phyloP scores from a whole-genome alignment of 495 filamentous ascomycete species.

The Bacidia gigantensis region DNA sequence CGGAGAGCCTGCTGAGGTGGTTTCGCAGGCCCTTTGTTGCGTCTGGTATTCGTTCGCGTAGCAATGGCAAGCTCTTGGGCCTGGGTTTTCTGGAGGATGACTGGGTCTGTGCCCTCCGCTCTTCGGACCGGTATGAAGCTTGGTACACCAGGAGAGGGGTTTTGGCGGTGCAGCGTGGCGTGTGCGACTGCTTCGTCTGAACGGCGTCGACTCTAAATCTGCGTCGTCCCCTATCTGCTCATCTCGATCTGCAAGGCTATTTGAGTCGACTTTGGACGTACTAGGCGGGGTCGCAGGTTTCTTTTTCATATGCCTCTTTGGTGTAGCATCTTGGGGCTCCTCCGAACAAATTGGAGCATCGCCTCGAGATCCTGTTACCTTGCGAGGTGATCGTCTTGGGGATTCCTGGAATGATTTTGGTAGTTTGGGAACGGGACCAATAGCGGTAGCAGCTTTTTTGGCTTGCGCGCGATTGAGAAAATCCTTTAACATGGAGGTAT shows the following conservation, averaged over 20 bases:
- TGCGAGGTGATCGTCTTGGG: slow-evolving; percentile 31
- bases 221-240: slow-evolving; percentile 11
- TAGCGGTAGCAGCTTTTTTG: slow-evolving; percentile 40
- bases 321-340: neutral
- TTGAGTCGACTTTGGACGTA: slow-evolving; percentile 10
- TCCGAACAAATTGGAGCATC: slow-evolving; percentile 17
- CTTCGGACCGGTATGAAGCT: slow-evolving; percentile 43
- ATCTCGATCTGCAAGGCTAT: slow-evolving; percentile 14
- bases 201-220: slow-evolving; percentile 10
- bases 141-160: slow-evolving; percentile 22
- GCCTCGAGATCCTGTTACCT: slow-evolving; percentile 39
- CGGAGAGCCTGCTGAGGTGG: slow-evolving; percentile 34
- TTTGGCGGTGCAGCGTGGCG: slow-evolving; percentile 22
- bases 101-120: slow-evolving; percentile 39
- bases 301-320: slow-evolving; percentile 17
- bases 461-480: slow-evolving; percentile 48
- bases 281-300: slow-evolving; percentile 18
- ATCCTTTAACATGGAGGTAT: slow-evolving; percentile 45
- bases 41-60: slow-evolving; percentile 42
- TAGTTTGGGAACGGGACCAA: slow-evolving; percentile 14
- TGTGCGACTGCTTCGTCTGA: slow-evolving; percentile 32
- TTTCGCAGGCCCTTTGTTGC: slow-evolving; percentile 41
- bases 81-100: slow-evolving; percentile 42
- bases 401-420: slow-evolving; percentile 19
- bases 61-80: slow-evolving; percentile 41